Conservation (phyloP, 2,329 filamentous ascomycete species). For the Aspergillus pseudotamarii region DNA sequence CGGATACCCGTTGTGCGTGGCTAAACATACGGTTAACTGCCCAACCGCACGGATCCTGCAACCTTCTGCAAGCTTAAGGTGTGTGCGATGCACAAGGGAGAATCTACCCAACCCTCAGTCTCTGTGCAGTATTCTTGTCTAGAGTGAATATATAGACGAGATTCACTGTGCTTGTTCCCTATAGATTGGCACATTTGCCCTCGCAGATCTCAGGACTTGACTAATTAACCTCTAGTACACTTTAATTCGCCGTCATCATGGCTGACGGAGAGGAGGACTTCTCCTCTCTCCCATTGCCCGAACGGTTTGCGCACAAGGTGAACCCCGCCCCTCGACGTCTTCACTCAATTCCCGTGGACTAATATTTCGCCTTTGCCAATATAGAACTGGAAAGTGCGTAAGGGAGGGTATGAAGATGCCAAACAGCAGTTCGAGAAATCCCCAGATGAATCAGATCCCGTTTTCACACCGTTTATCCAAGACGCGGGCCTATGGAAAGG, state of each 20-base stretch:
- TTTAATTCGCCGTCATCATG: constrained; percentile 33
- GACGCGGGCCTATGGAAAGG: constrained; percentile 89
- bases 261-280: constrained; percentile 48
- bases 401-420: constrained; percentile 91
- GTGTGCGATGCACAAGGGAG: constrained; percentile 6
- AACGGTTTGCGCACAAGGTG: constrained; percentile 49
- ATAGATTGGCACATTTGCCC: not conserved
- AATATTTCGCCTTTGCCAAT: constrained; percentile 8
- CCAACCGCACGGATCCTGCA: constrained; percentile 23
- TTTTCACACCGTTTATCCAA: constrained; percentile 83
- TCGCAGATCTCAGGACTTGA: constrained; percentile 9
- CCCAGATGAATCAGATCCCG: constrained; percentile 80
- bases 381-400: constrained; percentile 93
- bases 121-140: not conserved
- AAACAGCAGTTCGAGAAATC: constrained; percentile 83
- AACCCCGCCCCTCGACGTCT: constrained; percentile 11
- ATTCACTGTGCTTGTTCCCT: not conserved
- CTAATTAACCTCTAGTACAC: constrained; percentile 7
- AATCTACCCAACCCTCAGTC: not conserved
- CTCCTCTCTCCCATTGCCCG: constrained; percentile 45
- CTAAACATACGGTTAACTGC: constrained; percentile 15
- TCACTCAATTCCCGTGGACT: not conserved
- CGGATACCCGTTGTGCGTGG: not conserved
- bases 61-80: constrained; percentile 20
- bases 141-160: not conserved